phyloP scores from a whole-genome alignment of 495 filamentous ascomycete genomes.

The Astrothelium macrocarpum region DNA sequence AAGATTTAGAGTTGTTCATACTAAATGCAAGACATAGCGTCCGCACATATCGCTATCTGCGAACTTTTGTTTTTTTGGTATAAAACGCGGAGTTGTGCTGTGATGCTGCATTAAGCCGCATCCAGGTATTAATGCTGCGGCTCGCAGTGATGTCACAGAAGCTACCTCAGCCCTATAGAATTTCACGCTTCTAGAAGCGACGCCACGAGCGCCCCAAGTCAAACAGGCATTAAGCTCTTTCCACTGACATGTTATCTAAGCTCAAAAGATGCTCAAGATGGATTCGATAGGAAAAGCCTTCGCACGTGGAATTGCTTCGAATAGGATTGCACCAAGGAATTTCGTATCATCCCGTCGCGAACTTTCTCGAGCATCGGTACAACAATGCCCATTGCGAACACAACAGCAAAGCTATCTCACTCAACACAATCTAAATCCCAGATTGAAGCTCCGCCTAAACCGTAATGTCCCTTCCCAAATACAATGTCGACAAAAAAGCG shows the following conservation, averaged over 20 bases:
- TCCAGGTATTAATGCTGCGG: not conserved
- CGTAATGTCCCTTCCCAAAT: not conserved
- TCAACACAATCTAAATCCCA: not conserved
- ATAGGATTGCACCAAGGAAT: not conserved
- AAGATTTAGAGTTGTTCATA: slow-evolving; percentile 33
- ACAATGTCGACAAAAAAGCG: slow-evolving; percentile 1
- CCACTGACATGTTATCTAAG: not conserved
- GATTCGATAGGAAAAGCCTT: not conserved
- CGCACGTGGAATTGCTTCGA: not conserved
- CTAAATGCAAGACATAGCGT: slow-evolving; percentile 70
- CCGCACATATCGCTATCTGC: slow-evolving; percentile 62
- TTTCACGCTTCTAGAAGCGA: not conserved
- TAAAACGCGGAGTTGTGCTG: too few species aligned
- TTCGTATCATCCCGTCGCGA: not conserved
- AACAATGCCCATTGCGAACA: not conserved
- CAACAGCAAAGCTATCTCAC: not conserved
- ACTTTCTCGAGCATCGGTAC: not conserved
- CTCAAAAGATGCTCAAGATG: not conserved
- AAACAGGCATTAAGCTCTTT: not conserved
- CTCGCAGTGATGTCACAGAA: not conserved
- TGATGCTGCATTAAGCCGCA: too few species aligned
- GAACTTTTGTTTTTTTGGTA: not conserved
- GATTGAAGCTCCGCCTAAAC: not conserved
- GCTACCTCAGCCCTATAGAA: not conserved
- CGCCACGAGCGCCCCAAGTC: not conserved